Base-by-base conservation (phyloP, 805 yeast genomes). In the Yarrowia sp. region DNA sequence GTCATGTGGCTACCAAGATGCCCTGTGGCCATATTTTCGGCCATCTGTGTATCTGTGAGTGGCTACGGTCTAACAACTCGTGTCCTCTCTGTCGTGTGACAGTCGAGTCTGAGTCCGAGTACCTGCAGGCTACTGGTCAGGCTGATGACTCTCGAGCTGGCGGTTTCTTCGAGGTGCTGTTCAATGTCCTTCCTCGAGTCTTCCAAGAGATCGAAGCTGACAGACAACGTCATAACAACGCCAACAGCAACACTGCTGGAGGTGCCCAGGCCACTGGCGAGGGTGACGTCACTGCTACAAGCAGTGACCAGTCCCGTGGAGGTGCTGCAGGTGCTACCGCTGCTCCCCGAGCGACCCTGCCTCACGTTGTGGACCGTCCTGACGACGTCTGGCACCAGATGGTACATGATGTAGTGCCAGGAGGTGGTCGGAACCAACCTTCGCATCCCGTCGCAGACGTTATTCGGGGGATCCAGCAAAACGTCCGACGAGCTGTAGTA, bases 1-100 rank as follows among this genome's bases (percentile, higher is more conserved):
- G 76, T 8, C 98, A 95, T 76, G 77, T 83, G 4, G 89, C 97
- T 0, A 82, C 90, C 0, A 80, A 84, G 69, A 82, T 94, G 84
- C 95, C 97, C 0, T 94, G 99, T 77, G 87, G 87, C 9, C 99
- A 94, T 75, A 75, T 87, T 0, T 94, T 95, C 81, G 98, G 99
- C 8, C 83, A 87, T 71, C 84, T 86, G n/a, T 94, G 99, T 80
- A 80, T 92, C 32, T 85, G 82, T 69, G 91, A 89, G 73, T 94
- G 99, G 99, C 84, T 94, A 64, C 84, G 83, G 70, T 79, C 85
- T 32, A 87, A 89, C 73, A 84, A 86, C 40, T 86, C 91, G 1
- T 93, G 98, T 76, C 99, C 99, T 0, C 78, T 94, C 58, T 94
- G 99, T 76, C 86, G 98, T 69, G 81, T 81, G 16, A 80, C 83